phyloP scores from a whole-genome alignment of 164 flowering plant species.

The Annona cherimola region DNA sequence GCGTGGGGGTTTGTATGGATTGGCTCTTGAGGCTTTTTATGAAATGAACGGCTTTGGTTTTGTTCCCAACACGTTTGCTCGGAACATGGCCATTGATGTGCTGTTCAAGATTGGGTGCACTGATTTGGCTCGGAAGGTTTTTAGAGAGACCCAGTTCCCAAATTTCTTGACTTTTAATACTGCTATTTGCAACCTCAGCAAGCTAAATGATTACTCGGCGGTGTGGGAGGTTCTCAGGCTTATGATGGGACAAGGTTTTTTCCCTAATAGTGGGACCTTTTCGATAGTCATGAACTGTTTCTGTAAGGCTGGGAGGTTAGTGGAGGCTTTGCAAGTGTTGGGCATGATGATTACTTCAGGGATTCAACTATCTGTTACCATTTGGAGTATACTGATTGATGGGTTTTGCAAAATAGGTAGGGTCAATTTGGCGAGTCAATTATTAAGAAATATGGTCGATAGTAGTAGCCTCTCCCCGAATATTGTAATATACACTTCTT shows the following conservation, averaged over 20 bases:
- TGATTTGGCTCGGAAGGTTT: conserved; percentile 33
- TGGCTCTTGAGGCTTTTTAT: conserved; percentile 44
- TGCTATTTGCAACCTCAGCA: conserved; percentile 47
- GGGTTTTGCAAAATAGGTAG: conserved; percentile 35
- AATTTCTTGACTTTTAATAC: conserved; percentile 57
- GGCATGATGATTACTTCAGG: conserved; percentile 45
- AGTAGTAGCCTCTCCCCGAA: conserved; percentile 40
- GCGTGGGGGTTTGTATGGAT: conserved; percentile 44
- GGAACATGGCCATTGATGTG: conserved; percentile 49
- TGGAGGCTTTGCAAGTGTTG: conserved; percentile 43
- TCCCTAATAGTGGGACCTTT: conserved; percentile 37
- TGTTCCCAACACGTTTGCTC: conserved; percentile 43
- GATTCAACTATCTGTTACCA: conserved; percentile 26
- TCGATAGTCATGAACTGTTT: conserved; percentile 40
- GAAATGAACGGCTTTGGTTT: conserved; percentile 47
- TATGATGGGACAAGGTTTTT: conserved; percentile 39
- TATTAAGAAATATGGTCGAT: conserved; percentile 44
- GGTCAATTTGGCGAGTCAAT: conserved; percentile 27
- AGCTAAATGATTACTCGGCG: conserved; percentile 27
- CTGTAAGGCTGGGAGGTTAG: conserved; percentile 40
- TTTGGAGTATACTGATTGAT: conserved; percentile 55
- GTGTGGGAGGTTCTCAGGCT: conserved; percentile 25
- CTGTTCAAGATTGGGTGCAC: conserved; percentile 36
- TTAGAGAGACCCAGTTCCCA: conserved; percentile 27
- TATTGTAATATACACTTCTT: conserved; percentile 54